Conservation (phyloP, 2,329 filamentous ascomycete species). For the Aspergillus pseudoglaucus region DNA sequence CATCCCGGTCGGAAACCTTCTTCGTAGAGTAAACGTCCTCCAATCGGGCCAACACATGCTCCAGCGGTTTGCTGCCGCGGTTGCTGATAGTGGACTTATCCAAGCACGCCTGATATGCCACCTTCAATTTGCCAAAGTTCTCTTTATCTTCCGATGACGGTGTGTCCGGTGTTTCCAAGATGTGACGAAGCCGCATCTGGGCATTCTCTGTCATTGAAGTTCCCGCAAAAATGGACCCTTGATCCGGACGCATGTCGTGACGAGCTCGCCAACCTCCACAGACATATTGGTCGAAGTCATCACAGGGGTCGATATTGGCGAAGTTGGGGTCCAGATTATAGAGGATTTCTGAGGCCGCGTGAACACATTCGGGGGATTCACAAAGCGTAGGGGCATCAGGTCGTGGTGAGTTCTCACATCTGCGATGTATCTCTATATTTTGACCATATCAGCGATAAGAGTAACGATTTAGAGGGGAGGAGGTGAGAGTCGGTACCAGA, state of each 20-base stretch:
- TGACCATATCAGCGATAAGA: background rate
- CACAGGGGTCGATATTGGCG: conserved; percentile 59
- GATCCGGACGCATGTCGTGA: conserved; percentile 61
- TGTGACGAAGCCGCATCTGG: conserved; percentile 54
- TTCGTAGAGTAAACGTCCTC: conserved; percentile 39
- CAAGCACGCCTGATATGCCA: conserved; percentile 60
- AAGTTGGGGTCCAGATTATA: conserved; percentile 58
- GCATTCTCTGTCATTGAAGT: conserved; percentile 57
- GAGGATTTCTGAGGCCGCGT: conserved; percentile 57
- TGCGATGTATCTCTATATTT: conserved; percentile 3
- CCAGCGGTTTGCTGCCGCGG: conserved; percentile 51
- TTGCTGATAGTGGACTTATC: conserved; percentile 53
- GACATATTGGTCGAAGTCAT: conserved; percentile 61
- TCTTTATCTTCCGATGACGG: conserved; percentile 25
- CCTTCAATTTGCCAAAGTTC: conserved; percentile 62
- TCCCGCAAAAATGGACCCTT: conserved; percentile 54
- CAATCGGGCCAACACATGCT: conserved; percentile 50
- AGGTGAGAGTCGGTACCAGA: conserved; percentile 3
- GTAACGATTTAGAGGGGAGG: background rate
- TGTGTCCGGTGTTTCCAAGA: conserved; percentile 49
- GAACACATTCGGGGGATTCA: conserved; percentile 55
- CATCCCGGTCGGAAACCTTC: conserved; percentile 16
- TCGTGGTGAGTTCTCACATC: conserved; percentile 6
- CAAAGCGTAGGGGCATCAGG: conserved; percentile 36
- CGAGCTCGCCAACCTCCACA: conserved; percentile 61